phyloP scores from a whole-genome alignment of 2,329 filamentous ascomycete genomes.

The Dryadomyces quercivorus region DNA sequence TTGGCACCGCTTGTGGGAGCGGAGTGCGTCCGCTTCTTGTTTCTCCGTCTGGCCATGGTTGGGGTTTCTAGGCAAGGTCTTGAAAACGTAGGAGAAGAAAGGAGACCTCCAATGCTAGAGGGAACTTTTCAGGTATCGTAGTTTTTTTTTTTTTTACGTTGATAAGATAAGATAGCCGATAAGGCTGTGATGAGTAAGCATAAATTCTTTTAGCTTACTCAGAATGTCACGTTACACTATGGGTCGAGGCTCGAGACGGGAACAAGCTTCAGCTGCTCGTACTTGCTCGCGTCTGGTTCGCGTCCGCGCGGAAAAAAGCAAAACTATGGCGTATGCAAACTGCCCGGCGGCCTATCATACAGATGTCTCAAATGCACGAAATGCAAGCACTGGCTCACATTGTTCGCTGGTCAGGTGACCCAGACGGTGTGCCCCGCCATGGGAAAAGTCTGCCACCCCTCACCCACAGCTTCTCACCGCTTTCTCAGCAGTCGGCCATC shows the following conservation, averaged over 20 bases:
- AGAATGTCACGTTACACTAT: neutral
- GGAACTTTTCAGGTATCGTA: neutral
- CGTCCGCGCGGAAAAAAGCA: too few relatives aligned
- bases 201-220: neutral
- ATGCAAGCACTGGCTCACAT: neutral
- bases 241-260: neutral
- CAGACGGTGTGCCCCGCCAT: conserved; percentile 1
- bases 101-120: neutral
- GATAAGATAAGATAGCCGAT: neutral
- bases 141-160: neutral
- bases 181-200: neutral
- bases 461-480: neutral
- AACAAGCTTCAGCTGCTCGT: neutral
- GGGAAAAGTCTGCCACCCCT: neutral
- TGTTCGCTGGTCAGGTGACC: neutral
- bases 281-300: too few relatives aligned
- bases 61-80: neutral
- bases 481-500: neutral
- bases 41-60: conserved; percentile 64
- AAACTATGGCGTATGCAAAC: too few relatives aligned
- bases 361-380: neutral
- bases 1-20: conserved; percentile 40
- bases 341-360: too few relatives aligned
- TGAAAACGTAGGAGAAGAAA: neutral
- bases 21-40: conserved; percentile 81